Evolutionary conservation across 306 rosid genomes (phyloP).

Genomic region (Prunus mume): DNA sequence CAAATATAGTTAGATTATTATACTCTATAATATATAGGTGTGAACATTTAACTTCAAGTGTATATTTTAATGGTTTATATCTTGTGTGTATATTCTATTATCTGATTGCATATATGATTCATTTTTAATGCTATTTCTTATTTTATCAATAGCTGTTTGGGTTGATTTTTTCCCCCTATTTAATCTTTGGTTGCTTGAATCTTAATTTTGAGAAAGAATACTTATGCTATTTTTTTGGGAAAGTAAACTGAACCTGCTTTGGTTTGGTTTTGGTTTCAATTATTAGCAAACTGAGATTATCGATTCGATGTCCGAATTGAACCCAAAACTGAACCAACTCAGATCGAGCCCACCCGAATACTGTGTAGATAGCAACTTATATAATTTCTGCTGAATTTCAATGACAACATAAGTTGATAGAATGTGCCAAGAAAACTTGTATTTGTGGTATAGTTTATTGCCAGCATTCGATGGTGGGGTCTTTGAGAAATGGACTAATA

Average conservation of each 20-base stretch:
- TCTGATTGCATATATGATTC: background rate
- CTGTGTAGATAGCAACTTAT: background rate
- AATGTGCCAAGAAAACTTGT: conserved; percentile 5
- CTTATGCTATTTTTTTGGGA: no score
- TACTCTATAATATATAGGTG: background rate
- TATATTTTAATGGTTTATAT: background rate
- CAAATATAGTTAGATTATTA: background rate
- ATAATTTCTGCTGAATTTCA: background rate
- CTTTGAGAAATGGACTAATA: background rate
- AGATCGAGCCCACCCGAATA: accelerated
- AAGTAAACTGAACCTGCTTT: no score
- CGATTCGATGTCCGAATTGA: accelerated
- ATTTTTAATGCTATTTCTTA: background rate
- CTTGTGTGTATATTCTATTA: background rate
- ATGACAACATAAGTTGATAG: background rate
- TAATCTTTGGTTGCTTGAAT: background rate
- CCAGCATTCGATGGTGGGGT: conserved; percentile 1
- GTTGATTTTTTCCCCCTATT: no score
- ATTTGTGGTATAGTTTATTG: background rate
- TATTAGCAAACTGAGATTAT: no score
- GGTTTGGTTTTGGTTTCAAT: no score
- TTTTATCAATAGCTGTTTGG: background rate
- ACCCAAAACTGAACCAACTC: no score
- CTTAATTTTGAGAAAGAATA: background rate
- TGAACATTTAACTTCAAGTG: background rate